Evolutionary conservation across 805 yeast species (phyloP).

Genomic region (Saccharomycopsis malanga): DNA sequence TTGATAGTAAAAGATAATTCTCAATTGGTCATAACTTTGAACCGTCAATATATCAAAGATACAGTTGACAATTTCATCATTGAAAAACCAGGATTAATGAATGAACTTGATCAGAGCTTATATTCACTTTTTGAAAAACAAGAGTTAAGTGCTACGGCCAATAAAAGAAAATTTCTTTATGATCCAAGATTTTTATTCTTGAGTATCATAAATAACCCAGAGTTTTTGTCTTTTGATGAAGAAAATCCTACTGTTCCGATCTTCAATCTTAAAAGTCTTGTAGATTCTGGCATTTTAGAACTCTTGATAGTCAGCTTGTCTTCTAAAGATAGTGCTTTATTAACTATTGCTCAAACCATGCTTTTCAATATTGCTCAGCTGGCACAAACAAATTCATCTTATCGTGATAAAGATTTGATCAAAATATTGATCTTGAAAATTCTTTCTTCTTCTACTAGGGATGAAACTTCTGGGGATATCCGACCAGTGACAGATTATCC

Average conservation of each 20-base stretch:
- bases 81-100: background rate
- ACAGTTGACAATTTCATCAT: constrained; percentile 36
- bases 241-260: constrained; percentile 19
- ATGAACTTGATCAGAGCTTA: background rate
- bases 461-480: constrained; percentile 12
- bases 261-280: constrained; percentile 48
- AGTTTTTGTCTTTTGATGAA: constrained; percentile 39
- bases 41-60: constrained; percentile 42
- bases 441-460: constrained; percentile 29
- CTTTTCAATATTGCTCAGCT: constrained; percentile 39
- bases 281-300: constrained; percentile 51
- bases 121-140: background rate
- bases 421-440: constrained; percentile 44
- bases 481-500: constrained; percentile 27
- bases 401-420: constrained; percentile 51
- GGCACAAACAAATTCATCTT: constrained; percentile 35
- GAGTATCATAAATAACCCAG: constrained; percentile 56
- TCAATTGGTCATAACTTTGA: constrained; percentile 40
- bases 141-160: background rate
- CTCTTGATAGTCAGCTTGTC: constrained; percentile 43
- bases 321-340: constrained; percentile 27
- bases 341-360: constrained; percentile 37
- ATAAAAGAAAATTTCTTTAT: constrained; percentile 33
- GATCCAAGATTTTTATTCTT: constrained; percentile 68
- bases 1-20: background rate